A percentile compares a stretch with the other conserved stretches of the same genome.
These are phyloP conservation scores for Zalerion maritima DNA, from an alignment of 495 filamentous ascomycete species.

Conservation along the genomic window DNA sequence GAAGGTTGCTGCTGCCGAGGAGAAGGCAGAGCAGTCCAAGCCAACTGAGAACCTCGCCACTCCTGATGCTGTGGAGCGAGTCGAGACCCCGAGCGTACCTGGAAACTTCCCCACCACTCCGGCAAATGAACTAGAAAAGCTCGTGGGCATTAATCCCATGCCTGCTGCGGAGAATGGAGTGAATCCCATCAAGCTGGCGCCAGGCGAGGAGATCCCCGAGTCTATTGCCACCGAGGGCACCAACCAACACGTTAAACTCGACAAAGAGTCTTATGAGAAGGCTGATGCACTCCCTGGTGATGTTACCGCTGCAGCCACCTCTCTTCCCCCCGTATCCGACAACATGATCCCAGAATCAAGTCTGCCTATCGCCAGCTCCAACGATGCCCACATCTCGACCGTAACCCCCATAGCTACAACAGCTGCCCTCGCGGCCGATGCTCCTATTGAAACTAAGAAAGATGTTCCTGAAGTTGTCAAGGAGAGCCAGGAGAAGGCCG, in stretches of 20 bases:
- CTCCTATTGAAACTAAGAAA: slow-evolving; percentile 46
- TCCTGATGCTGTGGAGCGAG: slow-evolving; percentile 5
- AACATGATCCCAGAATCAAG: slow-evolving; percentile 78
- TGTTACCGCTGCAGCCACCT: slow-evolving; percentile 34
- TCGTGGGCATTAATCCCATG: slow-evolving; percentile 55
- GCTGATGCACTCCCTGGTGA: slow-evolving; percentile 41
- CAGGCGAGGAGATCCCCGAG: slow-evolving; percentile 68
- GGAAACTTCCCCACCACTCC: slow-evolving; percentile 75
- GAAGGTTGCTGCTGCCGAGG: too few species aligned
- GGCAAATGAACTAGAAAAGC: slow-evolving; percentile 27
- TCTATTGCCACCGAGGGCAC: slow-evolving; percentile 37
- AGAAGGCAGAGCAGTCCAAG: too few species aligned
- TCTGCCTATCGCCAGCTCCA: slow-evolving; percentile 46
- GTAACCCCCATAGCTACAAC: slow-evolving; percentile 58
- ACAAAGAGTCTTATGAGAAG: slow-evolving; percentile 74
- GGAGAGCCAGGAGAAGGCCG: slow-evolving; percentile 48
- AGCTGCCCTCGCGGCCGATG: slow-evolving; percentile 51
- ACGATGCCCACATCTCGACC: slow-evolving; percentile 48
- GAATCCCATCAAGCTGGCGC: slow-evolving; percentile 64
- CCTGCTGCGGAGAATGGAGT: slow-evolving; percentile 64
- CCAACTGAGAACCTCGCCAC: slow-evolving; percentile 10
- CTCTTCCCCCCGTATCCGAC: slow-evolving; percentile 44
- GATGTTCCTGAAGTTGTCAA: slow-evolving; percentile 51
- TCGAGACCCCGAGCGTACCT: slow-evolving; percentile 39
- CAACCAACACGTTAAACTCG: slow-evolving; percentile 50